These are phyloP conservation scores for Brassica cretica DNA, from an alignment of 345 rosid genomes.

Conservation along the genomic window DNA sequence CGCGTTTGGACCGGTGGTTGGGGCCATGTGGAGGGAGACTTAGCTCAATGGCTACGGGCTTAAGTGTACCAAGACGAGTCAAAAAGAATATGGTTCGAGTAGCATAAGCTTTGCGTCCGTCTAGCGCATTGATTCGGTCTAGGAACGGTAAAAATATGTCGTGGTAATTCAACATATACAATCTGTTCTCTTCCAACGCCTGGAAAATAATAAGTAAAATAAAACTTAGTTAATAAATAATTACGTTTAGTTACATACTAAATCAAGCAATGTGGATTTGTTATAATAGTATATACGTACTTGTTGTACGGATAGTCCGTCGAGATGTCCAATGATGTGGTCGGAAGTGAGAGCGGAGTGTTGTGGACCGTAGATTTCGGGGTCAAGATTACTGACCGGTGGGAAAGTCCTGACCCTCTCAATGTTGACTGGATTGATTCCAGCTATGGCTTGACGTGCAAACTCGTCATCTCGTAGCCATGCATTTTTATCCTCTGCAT, in stretches of 20 bases:
- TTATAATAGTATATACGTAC: conserved; percentile 38
- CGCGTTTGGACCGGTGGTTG: conserved; percentile 57
- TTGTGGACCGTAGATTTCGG: conserved; percentile 64
- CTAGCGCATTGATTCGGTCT: conserved; percentile 74
- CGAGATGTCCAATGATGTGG: conserved; percentile 66
- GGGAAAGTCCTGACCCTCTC: conserved; percentile 71
- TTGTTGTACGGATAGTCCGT: conserved; percentile 82
- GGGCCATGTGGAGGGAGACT: conserved; percentile 64
- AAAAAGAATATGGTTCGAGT: conserved; percentile 81
- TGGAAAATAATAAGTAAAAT: conserved; percentile 29
- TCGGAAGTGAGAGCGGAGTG: conserved; percentile 82
- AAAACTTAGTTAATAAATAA: background rate
- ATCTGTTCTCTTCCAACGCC: conserved; percentile 76
- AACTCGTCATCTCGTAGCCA: conserved; percentile 99
- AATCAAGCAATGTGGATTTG: background rate
- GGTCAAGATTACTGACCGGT: conserved; percentile 86
- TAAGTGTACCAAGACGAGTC: conserved; percentile 70
- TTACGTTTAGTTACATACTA: background rate
- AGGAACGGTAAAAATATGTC: conserved; percentile 85
- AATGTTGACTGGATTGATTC: conserved; percentile 86
- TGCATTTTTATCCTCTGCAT: conserved; percentile 91
- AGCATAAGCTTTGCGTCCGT: conserved; percentile 87
- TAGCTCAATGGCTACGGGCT: conserved; percentile 90
- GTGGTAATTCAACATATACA: conserved; percentile 82
- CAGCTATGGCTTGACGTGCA: conserved; percentile 86